Base-by-base conservation (phyloP, 139 green algal genomes). In the Eudorina sp. region DNA sequence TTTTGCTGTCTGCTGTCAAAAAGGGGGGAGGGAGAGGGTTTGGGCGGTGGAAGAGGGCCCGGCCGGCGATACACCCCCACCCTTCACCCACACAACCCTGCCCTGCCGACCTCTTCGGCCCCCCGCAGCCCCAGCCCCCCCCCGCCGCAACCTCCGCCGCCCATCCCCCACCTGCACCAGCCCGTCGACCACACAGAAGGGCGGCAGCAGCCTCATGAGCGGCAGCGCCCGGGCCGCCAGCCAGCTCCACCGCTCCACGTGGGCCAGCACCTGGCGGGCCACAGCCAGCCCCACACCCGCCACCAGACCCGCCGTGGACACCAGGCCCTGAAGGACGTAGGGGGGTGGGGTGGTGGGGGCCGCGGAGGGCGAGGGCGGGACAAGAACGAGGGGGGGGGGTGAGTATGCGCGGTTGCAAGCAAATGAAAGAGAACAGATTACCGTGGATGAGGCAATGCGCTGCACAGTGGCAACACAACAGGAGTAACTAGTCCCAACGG, bases 181-280 rank as follows among this genome's bases (percentile, higher is more conserved):
- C 4, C 29, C 62, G 45, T 86, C 80, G 43, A 77, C 80, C 41
- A 86, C 43, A 43, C 62, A 76, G 80, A 86, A 86, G 62, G 80
- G 80, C 60, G 80, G 80, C 62, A 86, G 41, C 62, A 86, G 62
- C 2, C 80, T 41, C 29, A 86, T 11, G 29, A 78, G 18, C n/a
- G 62, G 62, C 80, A 77, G n/a, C 43, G 64, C 16, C n/a, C 3
- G 25, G 21, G 27, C n/a, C 8, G 43, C 43, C 43, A 77, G 62
- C 43, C 43, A 62, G 45, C 45, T 78, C 31, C 43, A 76, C n/a
- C 1, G 8, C 18, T 8, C 0, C 8, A 77, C 43, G 62, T 86
- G 80, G 27, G 80, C n/a, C 27, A 86, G 62, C 7, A 86, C 45
- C 80, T 86, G 80, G 40, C 80, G 80, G 6, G 80, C 80, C 25